These are phyloP conservation scores for Trametes pubescens DNA, from an alignment of 1,284 basidiomycete species.

Conservation along the genomic window DNA sequence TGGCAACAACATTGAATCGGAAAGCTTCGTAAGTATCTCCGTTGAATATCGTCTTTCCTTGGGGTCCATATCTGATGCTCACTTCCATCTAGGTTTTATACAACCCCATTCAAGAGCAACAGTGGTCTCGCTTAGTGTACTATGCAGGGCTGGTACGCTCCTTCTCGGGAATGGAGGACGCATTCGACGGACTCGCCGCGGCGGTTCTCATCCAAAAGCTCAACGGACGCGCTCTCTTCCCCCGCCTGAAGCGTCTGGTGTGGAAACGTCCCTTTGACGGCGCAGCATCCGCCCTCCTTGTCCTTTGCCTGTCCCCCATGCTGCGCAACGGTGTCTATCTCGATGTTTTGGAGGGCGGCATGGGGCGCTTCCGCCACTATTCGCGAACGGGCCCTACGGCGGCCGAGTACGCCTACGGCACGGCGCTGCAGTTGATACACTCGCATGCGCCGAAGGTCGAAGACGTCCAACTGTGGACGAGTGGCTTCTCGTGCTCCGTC, in stretches of 20 bases:
- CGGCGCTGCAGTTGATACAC: slow-evolving; percentile 1
- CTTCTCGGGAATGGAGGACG: no score
- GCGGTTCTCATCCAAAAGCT: neutral
- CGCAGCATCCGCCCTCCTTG: neutral
- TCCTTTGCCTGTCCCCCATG: slow-evolving; percentile 12
- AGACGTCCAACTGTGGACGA: neutral
- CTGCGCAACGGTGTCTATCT: no score
- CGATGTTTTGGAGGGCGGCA: no score
- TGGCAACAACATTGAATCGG: no score
- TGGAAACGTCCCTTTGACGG: slow-evolving; percentile 3
- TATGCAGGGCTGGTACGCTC: no score
- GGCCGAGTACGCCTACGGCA: slow-evolving; percentile 7
- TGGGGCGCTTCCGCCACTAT: no score
- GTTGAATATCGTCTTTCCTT: no score
- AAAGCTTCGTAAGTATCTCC: no score
- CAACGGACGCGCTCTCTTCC: slow-evolving; percentile 5
- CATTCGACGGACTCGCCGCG: slow-evolving; percentile 1
- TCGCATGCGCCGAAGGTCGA: slow-evolving; percentile 5
- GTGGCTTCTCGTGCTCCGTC: slow-evolving; percentile 6
- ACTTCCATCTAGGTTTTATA: no score
- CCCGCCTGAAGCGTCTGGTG: neutral
- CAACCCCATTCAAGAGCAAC: no score
- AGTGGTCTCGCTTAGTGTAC: no score
- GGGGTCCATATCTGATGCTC: no score
- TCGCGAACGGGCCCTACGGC: neutral